Evolutionary conservation across 1,139 yeast species (phyloP), one percentile per base, ranked within the genome.

Genomic region (Hansenula sp.): DNA sequence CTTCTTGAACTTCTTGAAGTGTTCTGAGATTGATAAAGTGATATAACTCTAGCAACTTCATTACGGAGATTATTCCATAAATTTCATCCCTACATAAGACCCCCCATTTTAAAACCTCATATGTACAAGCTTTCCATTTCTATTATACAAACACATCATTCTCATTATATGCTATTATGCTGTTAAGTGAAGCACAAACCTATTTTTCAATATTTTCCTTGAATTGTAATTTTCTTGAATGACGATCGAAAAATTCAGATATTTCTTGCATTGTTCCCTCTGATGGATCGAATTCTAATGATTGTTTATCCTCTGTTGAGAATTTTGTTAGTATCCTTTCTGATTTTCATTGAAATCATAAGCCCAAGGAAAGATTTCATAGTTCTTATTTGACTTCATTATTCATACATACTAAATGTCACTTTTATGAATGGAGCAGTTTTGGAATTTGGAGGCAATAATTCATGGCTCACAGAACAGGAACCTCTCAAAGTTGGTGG

Each of bases 281-380:
- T 4, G 72, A 64, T 3, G 96, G 96, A 60, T 89, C 87, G 6
- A 81, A 79, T 45, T 75, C 75, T 68, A 89, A 68, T 7, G 73
- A 74, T 46, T 80, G 77, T 57, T 91, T 93, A 65, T 91, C 97
- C 65, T 86, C 70, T 66, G 41, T 21, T 36, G 24, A 9, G 2
- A 11, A 6, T 13, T 28, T 13, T 11, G 41, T 38, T 40, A 40
- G 40, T 36, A 34, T 21, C 10, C 15, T n/a, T n/a, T n/a, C n/a
- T n/a, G n/a, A n/a, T n/a, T n/a, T n/a, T n/a, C n/a, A n/a, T n/a
- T n/a, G n/a, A n/a, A n/a, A n/a, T n/a, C n/a, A n/a, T n/a, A n/a
- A n/a, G n/a, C n/a, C n/a, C n/a, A n/a, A n/a, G n/a, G n/a, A n/a
- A n/a, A n/a, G n/a, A n/a, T n/a, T n/a, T n/a, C n/a, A n/a, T n/a